Conservation (phyloP, 2,329 filamentous ascomycete genomes). For the Dryadomyces quercivorus region DNA sequence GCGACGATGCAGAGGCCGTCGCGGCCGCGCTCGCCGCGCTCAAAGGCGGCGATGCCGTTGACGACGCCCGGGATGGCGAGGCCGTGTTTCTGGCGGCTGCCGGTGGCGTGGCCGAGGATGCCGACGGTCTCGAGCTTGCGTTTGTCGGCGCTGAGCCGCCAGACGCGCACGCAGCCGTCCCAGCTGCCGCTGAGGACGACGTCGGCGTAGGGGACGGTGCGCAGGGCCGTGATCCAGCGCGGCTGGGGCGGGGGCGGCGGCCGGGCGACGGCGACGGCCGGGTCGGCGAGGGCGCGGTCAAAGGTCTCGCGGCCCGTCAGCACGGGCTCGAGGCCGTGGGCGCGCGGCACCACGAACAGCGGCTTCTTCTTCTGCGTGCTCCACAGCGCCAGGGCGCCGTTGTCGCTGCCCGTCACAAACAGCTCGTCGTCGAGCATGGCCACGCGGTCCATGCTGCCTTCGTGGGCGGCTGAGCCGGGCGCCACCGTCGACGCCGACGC, state of each 20-base stretch:
- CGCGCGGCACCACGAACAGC: constrained; percentile 63
- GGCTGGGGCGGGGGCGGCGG: constrained; percentile 57
- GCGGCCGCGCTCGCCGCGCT: constrained; percentile 64
- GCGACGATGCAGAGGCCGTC: constrained; percentile 73
- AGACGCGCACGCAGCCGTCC: constrained; percentile 79
- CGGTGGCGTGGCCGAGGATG: constrained; percentile 36
- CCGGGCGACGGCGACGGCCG: constrained; percentile 62
- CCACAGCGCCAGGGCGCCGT: constrained; percentile 79
- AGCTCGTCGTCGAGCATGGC: constrained; percentile 79
- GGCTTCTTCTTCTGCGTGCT: constrained; percentile 91
- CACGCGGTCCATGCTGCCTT: constrained; percentile 86
- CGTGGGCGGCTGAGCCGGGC: constrained; percentile 29
- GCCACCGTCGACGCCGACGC: constrained; percentile 21
- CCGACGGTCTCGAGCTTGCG: constrained; percentile 63
- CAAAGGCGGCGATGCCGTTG: constrained; percentile 80
- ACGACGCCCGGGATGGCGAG: constrained; percentile 49
- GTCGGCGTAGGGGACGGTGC: constrained; percentile 80
- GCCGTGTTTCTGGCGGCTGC: constrained; percentile 5
- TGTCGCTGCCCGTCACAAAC: constrained; percentile 91
- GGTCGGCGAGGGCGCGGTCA: constrained; percentile 39
- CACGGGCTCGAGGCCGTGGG: constrained; percentile 73
- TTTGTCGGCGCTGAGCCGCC: constrained; percentile 77
- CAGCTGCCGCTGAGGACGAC: constrained; percentile 85
- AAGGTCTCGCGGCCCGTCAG: constrained; percentile 45
- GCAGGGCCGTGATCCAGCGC: constrained; percentile 81